phyloP scores from a whole-genome alignment of 2,329 filamentous ascomycete genomes.

The Aspergillus texensis region DNA sequence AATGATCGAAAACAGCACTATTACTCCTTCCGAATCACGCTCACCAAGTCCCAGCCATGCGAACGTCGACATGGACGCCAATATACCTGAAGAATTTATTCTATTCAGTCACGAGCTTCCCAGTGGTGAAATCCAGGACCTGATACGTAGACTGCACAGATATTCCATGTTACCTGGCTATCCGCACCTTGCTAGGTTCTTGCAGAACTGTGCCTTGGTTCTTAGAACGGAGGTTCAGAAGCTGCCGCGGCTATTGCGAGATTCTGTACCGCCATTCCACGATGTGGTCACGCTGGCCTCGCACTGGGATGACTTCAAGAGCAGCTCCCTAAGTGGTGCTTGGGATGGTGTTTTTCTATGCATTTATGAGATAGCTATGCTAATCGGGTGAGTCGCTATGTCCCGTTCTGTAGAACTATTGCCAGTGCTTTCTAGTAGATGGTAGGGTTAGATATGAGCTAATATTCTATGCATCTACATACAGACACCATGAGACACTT shows the following conservation, averaged over 20 bases:
- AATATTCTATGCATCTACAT: too few relatives aligned
- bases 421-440: too few relatives aligned
- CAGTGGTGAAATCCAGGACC: constrained; percentile 44
- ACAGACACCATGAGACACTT: constrained; percentile 35
- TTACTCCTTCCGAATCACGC: too few relatives aligned
- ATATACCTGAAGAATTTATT: too few relatives aligned
- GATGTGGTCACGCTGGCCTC: constrained; percentile 15
- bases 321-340: constrained; percentile 46
- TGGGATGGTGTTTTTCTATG: constrained; percentile 50
- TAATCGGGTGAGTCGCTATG: constrained; percentile 46
- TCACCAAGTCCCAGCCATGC: too few relatives aligned
- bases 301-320: constrained; percentile 33
- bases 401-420: too few relatives aligned
- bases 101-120: constrained; percentile 54
- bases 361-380: constrained; percentile 43
- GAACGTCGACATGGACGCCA: too few relatives aligned
- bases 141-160: constrained; percentile 44
- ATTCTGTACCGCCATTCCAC: constrained; percentile 26
- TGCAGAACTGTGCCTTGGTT: constrained; percentile 43
- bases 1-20: too few relatives aligned
- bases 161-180: constrained; percentile 45
- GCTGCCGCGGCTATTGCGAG: constrained; percentile 20
- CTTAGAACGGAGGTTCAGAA: constrained; percentile 44
- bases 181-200: constrained; percentile 43
- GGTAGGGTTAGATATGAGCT: too few relatives aligned